A percentile compares a stretch with the other conserved stretches of the same genome.
Conservation (phyloP, 2,329 filamentous ascomycete species). For the Trichoderma gracile region DNA sequence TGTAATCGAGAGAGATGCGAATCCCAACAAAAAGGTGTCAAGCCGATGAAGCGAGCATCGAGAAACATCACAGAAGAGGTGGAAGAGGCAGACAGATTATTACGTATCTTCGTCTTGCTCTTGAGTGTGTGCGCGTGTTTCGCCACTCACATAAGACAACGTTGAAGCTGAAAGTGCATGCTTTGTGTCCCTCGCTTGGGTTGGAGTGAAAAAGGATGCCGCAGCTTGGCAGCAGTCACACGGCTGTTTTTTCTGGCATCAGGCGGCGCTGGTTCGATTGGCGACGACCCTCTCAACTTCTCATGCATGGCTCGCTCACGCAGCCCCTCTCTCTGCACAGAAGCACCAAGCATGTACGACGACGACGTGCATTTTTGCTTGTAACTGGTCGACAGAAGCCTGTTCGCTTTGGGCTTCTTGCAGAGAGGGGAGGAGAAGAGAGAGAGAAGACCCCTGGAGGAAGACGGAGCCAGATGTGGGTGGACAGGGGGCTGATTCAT, state of each 20-base stretch:
- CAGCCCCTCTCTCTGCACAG: not conserved
- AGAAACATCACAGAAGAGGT: not conserved
- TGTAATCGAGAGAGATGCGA: not conserved
- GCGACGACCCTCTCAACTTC: not conserved
- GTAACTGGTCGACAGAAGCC: too few species aligned
- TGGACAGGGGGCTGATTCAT: too few species aligned
- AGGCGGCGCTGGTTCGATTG: slow-evolving; percentile 20
- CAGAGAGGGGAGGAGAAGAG: too few species aligned
- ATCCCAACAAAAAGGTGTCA: not conserved
- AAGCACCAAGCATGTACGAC: not conserved
- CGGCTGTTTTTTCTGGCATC: slow-evolving; percentile 4
- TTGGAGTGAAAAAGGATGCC: not conserved
- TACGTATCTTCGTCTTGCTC: not conserved
- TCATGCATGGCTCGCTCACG: too few species aligned
- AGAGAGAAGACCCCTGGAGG: too few species aligned
- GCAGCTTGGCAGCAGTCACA: slow-evolving; percentile 19
- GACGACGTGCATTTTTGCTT: too few species aligned
- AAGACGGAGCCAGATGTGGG: too few species aligned
- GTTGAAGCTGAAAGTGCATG: not conserved
- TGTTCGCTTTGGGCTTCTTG: too few species aligned
- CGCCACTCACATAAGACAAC: slow-evolving; percentile 7
- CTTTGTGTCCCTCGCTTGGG: not conserved
- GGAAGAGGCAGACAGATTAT: not conserved
- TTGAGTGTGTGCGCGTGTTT: not conserved
- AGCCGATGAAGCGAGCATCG: not conserved